Evolutionary conservation across 139 green algal species (phyloP).

Genomic region (Chlorella sp.): DNA sequence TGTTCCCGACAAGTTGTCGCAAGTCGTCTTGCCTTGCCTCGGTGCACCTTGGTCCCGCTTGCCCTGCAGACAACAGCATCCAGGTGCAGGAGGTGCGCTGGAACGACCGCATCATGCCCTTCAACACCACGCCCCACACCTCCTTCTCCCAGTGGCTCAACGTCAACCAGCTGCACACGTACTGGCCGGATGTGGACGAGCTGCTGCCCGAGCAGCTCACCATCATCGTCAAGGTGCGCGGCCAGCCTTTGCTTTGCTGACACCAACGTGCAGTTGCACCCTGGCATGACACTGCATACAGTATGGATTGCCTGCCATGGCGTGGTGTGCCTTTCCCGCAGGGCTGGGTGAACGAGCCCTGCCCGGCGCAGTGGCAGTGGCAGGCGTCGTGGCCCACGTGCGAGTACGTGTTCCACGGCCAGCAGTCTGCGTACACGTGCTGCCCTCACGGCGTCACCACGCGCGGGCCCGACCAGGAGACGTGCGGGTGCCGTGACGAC

Average conservation of each 20-base stretch:
- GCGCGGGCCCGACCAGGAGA: background rate
- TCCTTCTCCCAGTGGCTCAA: slow-evolving; percentile 32
- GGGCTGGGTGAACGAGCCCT: slow-evolving; percentile 30
- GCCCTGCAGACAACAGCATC: slow-evolving; percentile 22
- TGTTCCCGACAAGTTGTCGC: too few relatives aligned
- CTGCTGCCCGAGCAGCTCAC: slow-evolving; percentile 1
- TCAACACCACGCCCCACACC: slow-evolving; percentile 25
- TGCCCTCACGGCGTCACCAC: slow-evolving; percentile 26
- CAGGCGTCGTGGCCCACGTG: background rate
- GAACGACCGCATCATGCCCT: slow-evolving; percentile 26
- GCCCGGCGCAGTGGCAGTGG: slow-evolving; percentile 15
- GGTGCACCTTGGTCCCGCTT: too few relatives aligned
- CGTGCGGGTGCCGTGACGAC: slow-evolving; percentile 35
- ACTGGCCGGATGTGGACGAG: slow-evolving; percentile 26
- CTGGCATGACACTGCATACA: background rate
- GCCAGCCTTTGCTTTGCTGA: background rate
- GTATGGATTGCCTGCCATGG: background rate
- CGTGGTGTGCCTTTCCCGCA: too few relatives aligned
- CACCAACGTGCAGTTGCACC: background rate
- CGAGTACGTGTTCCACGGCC: slow-evolving; percentile 31
- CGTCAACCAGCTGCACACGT: slow-evolving; percentile 34
- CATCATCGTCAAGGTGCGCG: slow-evolving; percentile 7
- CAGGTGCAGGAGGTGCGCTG: slow-evolving; percentile 19
- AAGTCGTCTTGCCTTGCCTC: too few relatives aligned
- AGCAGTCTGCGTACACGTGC: slow-evolving; percentile 23